Percentiles rank a stretch among this genome's conserved stretches.
Conservation (phyloP, 2,329 filamentous ascomycete species). For the Xylaria polymorpha region DNA sequence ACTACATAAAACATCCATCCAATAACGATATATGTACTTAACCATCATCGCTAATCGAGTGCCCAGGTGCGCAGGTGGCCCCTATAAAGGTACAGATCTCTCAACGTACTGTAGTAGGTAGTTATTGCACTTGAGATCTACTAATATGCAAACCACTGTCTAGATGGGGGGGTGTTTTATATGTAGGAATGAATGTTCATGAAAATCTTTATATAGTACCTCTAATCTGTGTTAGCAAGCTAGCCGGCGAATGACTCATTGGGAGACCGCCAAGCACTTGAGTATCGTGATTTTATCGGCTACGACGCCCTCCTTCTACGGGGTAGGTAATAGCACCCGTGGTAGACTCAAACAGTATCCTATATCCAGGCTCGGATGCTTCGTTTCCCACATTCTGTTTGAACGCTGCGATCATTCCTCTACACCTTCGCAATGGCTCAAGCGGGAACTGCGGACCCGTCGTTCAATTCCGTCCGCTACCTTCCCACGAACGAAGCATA, state of each 20-base stretch:
- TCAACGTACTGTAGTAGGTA: no score
- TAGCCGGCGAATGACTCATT: conserved; percentile 27
- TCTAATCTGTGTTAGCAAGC: neutral
- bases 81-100: no score
- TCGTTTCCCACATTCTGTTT: neutral
- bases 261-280: conserved; percentile 8
- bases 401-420: neutral
- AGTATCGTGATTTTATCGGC: conserved; percentile 18
- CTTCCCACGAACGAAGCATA: conserved; percentile 51
- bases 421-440: conserved; percentile 31
- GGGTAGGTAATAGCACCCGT: neutral
- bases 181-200: neutral
- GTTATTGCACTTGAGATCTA: neutral
- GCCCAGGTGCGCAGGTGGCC: no score
- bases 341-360: neutral
- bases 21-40: no score
- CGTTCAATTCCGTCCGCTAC: conserved; percentile 46
- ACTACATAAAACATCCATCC: no score
- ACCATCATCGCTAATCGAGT: neutral
- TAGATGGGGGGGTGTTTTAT: neutral
- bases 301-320: neutral
- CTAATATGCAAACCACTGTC: neutral
- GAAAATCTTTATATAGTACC: neutral
- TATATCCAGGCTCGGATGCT: neutral
- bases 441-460: conserved; percentile 19